These are phyloP conservation scores for Evernia prunastri DNA, from an alignment of 495 filamentous ascomycete species.

Conservation along the genomic window DNA sequence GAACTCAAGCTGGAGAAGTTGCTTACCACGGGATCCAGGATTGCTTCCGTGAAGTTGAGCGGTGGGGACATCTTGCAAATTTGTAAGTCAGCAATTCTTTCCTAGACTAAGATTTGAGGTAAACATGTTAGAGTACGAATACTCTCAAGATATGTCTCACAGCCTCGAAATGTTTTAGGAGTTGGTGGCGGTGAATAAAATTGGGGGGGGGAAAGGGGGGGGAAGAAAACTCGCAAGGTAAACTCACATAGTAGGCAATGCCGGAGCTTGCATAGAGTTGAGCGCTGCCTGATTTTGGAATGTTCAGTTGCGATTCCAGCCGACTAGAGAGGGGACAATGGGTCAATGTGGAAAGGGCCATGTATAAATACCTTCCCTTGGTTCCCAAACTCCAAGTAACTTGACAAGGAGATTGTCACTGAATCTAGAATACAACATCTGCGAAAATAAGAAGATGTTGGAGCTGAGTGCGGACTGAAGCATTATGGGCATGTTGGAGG, in stretches of 20 bases:
- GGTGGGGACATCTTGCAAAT: conserved; percentile 73
- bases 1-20: background rate
- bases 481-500: conserved; percentile 92
- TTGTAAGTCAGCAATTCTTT: background rate
- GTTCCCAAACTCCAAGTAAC: conserved; percentile 97
- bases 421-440: conserved; percentile 99
- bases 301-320: background rate
- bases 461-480: conserved; percentile 95
- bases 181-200: too few relatives aligned
- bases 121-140: background rate
- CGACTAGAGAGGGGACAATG: background rate
- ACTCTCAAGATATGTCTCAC: background rate
- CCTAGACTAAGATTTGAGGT: background rate
- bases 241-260: conserved; percentile 61
- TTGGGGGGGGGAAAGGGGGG: too few relatives aligned
- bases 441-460: conserved; percentile 97
- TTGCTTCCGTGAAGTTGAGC: conserved; percentile 91
- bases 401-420: conserved; percentile 96
- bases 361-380: conserved; percentile 61
- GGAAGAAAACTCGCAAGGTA: background rate
- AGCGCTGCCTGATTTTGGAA: conserved; percentile 44
- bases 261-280: conserved; percentile 90
- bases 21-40: conserved; percentile 72
- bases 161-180: background rate
- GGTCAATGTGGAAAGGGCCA: background rate